These are phyloP conservation scores for Blepharisma stoltei DNA, from an alignment of 73 alveolate species.

Conservation along the genomic window DNA sequence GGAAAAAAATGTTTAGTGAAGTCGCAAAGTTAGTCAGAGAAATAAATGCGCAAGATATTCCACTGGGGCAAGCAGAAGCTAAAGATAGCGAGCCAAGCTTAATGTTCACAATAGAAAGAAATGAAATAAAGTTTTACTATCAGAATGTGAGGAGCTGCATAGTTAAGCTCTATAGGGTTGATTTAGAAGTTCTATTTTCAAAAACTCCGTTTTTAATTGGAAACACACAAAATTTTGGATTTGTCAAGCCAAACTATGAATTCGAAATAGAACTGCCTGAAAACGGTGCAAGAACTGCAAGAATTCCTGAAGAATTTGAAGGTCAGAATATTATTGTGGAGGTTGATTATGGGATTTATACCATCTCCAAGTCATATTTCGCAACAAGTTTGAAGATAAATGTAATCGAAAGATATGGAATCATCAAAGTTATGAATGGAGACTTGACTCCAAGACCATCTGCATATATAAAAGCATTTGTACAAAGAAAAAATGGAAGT, in stretches of 20 bases:
- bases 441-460: conserved; percentile 52
- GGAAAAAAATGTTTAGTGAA: conserved; percentile 47
- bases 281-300: conserved; percentile 33
- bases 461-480: conserved; percentile 76
- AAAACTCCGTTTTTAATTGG: conserved; percentile 66
- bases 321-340: conserved; percentile 73
- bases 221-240: conserved; percentile 42
- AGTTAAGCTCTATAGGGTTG: conserved; percentile 68
- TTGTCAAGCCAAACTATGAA: conserved; percentile 50
- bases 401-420: conserved; percentile 71
- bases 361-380: conserved; percentile 57
- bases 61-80: conserved; percentile 42
- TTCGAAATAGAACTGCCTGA: conserved; percentile 15
- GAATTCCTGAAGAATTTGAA: conserved; percentile 64
- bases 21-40: conserved; percentile 30
- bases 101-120: conserved; percentile 45
- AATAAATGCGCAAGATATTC: conserved; percentile 39
- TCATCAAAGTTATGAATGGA: conserved; percentile 64
- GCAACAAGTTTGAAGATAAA: conserved; percentile 61
- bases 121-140: conserved; percentile 46
- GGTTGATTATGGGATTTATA: conserved; percentile 54
- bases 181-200: conserved; percentile 79
- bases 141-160: conserved; percentile 45
- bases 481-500: conserved; percentile 51
- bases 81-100: conserved; percentile 65